Evolutionary conservation across 2,329 filamentous ascomycete species (phyloP), one percentile per base, ranked within the genome.

Genomic region (Aspergillus cejpii): DNA sequence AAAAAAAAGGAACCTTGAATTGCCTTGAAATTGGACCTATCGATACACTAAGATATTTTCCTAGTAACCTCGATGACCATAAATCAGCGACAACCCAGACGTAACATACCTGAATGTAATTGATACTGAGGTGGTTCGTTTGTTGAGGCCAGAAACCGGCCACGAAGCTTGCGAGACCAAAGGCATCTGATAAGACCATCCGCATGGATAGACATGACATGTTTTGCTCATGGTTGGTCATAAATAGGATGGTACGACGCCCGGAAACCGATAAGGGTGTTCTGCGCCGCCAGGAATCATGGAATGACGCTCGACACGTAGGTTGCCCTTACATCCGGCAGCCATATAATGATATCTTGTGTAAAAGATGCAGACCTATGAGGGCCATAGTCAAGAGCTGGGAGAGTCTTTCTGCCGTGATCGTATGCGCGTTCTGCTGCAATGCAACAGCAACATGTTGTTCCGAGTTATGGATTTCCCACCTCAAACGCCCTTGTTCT

Each of bases 401-500:
- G 14, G 6, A 17, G 11, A 12, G 17, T 2, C 15, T 17, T 20
- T 10, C 10, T 11, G 17, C 10, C 8, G 31, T 20, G 5, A 17
- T 34, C 5, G 17, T 11, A 10, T 15, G 10, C 11, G 14, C 31
- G 31, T 34, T 20, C 10, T n/a, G n/a, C 17, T 10, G 15, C n/a
- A 4, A 12, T 6, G 10, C 17, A 15, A 34, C 5, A 34, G 29
- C 11, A n/a, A 15, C 31, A 34, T 20, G 14, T 19, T 5, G 31
- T 17, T 19, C 7, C 15, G 6, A 27, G 10, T 17, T 19, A n/a
- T n/a, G n/a, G n/a, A n/a, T n/a, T n/a, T n/a, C n/a, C n/a, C 15
- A 15, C 12, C 21, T 34, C 19, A 34, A 37, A 21, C 12, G n/a
- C 5, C 24, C 11, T 20, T 39, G 5, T 28, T 26, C 41, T 55